Evolutionary conservation across 2,329 filamentous ascomycete genomes (phyloP).

Genomic region (Phialemoniopsis sp.): DNA sequence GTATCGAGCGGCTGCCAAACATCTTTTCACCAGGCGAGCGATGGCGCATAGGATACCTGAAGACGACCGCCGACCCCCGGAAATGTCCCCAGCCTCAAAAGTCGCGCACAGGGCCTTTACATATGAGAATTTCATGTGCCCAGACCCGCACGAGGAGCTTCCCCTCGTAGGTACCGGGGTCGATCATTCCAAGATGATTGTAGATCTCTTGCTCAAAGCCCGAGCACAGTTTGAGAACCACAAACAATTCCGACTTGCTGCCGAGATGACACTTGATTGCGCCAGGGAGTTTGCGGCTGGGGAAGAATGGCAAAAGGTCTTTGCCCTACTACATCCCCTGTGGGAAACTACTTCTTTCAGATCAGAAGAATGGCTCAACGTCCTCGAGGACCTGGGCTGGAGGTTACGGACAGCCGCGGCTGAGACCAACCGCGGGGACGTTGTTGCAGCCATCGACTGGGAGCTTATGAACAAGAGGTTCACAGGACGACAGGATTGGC

Average conservation of each 20-base stretch:
- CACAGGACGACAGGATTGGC: constrained; percentile 49
- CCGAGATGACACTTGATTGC: constrained; percentile 54
- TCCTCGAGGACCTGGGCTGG: constrained; percentile 59
- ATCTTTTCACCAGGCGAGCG: constrained; percentile 46
- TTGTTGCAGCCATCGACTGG: constrained; percentile 61
- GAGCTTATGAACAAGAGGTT: constrained; percentile 59
- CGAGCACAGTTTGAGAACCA: constrained; percentile 49
- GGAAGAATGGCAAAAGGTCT: constrained; percentile 47
- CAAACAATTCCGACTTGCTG: constrained; percentile 46
- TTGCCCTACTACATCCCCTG: constrained; percentile 49
- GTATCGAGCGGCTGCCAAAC: constrained; percentile 57
- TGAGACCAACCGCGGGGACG: constrained; percentile 44
- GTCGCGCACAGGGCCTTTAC: constrained; percentile 47
- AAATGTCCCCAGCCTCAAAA: constrained; percentile 38
- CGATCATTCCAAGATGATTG: constrained; percentile 52
- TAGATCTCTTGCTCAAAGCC: constrained; percentile 47
- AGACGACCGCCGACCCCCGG: constrained; percentile 51
- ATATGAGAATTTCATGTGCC: constrained; percentile 65
- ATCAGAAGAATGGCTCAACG: constrained; percentile 54
- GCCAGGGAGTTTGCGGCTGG: constrained; percentile 49
- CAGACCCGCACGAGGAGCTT: constrained; percentile 56
- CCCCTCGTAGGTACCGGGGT: constrained; percentile 46
- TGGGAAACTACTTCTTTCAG: constrained; percentile 56
- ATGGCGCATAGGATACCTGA: constrained; percentile 55
- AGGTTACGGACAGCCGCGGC: constrained; percentile 53